Evolutionary conservation across 176 grass and related monocot genomes (phyloP).

Genomic region (Saccharum spontaneum): DNA sequence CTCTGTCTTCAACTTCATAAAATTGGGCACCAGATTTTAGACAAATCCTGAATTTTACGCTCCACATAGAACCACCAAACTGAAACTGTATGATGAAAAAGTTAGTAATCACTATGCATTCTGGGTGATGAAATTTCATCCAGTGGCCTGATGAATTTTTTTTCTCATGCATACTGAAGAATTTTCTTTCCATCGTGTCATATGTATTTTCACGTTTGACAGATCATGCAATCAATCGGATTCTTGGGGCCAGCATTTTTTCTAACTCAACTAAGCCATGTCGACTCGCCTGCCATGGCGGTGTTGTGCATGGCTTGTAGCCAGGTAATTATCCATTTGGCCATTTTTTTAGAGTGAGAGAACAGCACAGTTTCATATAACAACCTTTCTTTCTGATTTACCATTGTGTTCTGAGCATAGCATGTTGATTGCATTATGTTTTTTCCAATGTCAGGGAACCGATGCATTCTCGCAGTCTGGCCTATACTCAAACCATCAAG

Average conservation of each 20-base stretch:
- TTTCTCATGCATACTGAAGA: not conserved
- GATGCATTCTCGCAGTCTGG: slow-evolving; percentile 98
- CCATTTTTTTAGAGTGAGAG: not conserved
- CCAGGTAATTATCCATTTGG: slow-evolving; percentile 60
- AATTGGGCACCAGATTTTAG: not conserved
- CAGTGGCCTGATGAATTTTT: slow-evolving; percentile 4
- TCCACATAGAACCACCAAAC: not conserved
- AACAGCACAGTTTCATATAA: slow-evolving; percentile 4
- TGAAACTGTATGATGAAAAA: slow-evolving; percentile 1
- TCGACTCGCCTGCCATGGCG: slow-evolving; percentile 83
- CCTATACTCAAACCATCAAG: slow-evolving; percentile 96
- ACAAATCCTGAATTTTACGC: not conserved
- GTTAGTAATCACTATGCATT: not conserved
- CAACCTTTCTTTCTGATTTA: not conserved
- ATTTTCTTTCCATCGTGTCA: not conserved
- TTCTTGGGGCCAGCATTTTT: slow-evolving; percentile 98
- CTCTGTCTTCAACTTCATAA: not conserved
- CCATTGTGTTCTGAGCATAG: not conserved
- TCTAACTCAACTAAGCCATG: slow-evolving; percentile 92
- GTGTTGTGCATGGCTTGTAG: slow-evolving; percentile 94
- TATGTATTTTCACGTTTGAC: slow-evolving; percentile 34
- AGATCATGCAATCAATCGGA: slow-evolving; percentile 99
- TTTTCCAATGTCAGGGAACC: slow-evolving; percentile 57
- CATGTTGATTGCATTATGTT: not conserved
- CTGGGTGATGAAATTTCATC: not conserved